Percentiles rank a stretch among this genome's conserved stretches.
Conservation (phyloP, 2,329 filamentous ascomycete species). For the Huntiella savannae region DNA sequence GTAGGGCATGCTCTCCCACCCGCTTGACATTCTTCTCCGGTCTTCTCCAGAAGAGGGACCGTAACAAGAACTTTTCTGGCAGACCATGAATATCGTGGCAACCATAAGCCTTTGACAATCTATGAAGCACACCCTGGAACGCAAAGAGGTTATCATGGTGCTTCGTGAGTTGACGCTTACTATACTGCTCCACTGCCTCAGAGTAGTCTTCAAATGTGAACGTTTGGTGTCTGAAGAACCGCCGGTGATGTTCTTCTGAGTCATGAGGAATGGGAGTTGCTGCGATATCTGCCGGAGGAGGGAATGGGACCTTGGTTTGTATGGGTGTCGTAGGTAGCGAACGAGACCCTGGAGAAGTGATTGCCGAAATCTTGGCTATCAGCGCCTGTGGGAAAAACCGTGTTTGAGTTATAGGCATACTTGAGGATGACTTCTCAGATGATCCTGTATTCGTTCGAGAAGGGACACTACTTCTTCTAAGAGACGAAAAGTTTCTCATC, state of each 20-base stretch:
- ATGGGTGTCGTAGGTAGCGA: not conserved
- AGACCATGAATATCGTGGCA: slow-evolving; percentile 1
- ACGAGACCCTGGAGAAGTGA: not conserved
- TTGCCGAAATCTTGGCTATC: not conserved
- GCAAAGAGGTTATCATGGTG: slow-evolving; percentile 1
- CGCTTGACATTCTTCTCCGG: not conserved
- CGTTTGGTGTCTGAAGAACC: slow-evolving; percentile 1
- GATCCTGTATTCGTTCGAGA: too few species aligned
- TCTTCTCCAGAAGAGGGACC: slow-evolving; percentile 3
- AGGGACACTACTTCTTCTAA: too few species aligned
- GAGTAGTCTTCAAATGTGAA: slow-evolving; percentile 1
- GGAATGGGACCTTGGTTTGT: not conserved
- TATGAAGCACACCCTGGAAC: not conserved
- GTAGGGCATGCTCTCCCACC: not conserved
- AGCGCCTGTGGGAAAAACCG: too few species aligned
- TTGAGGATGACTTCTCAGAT: too few species aligned
- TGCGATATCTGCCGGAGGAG: not conserved
- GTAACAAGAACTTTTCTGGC: not conserved
- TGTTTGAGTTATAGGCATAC: too few species aligned
- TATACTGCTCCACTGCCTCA: not conserved
- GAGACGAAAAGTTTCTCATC: too few species aligned
- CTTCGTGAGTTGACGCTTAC: not conserved
- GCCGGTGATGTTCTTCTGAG: not conserved
- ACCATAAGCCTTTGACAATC: not conserved
- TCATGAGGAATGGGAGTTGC: not conserved